Evolutionary conservation across 2,329 filamentous ascomycete species (phyloP).

Genomic region (Chaetomium sp.): DNA sequence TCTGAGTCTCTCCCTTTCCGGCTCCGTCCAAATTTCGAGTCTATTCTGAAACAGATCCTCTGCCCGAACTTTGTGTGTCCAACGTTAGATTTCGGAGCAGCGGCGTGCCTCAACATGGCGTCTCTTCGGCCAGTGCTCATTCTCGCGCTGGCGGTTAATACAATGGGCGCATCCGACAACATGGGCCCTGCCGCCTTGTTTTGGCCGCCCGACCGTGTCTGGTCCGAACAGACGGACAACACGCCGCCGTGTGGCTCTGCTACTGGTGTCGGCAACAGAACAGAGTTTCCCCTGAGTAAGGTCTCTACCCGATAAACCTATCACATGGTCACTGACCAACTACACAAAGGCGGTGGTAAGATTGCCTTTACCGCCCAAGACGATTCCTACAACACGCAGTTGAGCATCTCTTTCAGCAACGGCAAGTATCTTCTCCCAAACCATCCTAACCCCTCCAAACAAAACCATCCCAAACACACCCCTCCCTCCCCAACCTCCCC

Average conservation of each 20-base stretch:
- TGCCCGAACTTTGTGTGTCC: not conserved
- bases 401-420: conserved; percentile 56
- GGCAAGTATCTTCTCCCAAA: conserved; percentile 40
- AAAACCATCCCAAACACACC: not conserved
- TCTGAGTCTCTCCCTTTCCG: not conserved
- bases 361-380: conserved; percentile 60
- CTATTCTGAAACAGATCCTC: not conserved
- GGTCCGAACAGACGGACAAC: conserved; percentile 58
- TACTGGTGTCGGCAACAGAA: conserved; percentile 51
- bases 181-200: conserved; percentile 62
- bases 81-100: not conserved
- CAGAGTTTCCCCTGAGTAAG: conserved; percentile 58
- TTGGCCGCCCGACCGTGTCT: conserved; percentile 61
- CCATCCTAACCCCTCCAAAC: not conserved
- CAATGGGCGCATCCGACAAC: conserved; percentile 29
- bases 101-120: conserved; percentile 14
- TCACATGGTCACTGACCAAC: not conserved
- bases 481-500: not conserved
- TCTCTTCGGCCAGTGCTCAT: conserved; percentile 16
- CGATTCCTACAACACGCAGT: conserved; percentile 56
- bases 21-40: not conserved
- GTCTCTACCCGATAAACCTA: not conserved
- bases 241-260: conserved; percentile 59
- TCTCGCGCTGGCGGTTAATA: conserved; percentile 10
- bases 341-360: conserved; percentile 52